Evolutionary conservation across 1,284 basidiomycete genomes (phyloP), one percentile per base, ranked within the genome.

Genomic region (Cutaneotrichosporon sp.): DNA sequence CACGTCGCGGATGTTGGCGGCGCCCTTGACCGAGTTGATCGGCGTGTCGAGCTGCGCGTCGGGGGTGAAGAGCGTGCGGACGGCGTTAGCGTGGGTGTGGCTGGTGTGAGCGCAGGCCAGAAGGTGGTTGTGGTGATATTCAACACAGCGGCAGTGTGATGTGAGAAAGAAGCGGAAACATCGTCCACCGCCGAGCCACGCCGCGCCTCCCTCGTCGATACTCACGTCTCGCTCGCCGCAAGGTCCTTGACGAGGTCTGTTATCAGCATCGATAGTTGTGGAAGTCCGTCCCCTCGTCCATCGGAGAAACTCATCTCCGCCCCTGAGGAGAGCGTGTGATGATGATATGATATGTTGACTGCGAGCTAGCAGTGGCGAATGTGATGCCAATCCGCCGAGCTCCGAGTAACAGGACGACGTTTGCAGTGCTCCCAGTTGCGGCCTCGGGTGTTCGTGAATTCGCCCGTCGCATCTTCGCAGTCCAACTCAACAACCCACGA

Each of bases 11-110:
- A 72, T 61, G 25, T 54, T 50, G 32, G 46, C 57, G 8, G 58
- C 55, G 27, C 68, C 70, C 12, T 53, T 46, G 24, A 63, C 38
- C 16, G 49, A 32, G 44, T 67, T 24, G 24, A 49, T 37, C 4
- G 52, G 49, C 17, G 58, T 59, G 29, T 57, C 51, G 49, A 65
- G 46, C 5, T 58, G 46, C 17, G 63, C 66, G 43, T 68, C 54
- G 27, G 62, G 43, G 24, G 71, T 61, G 42, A 71, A 66, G 51
- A 63, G 66, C 43, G 63, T 32, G 49, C 67, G 61, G 41, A 73
- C 57, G 12, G 63, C 67, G 12, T 55, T 54, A 46, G 61, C 52
- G 38, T 56, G 59, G 29, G 68, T 58, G 52, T 61, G 51, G 2
- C 68, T 69, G 57, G 12, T 3, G 19, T 45, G 41, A 42, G 26